Conservation (phyloP, 352 stramenopile genomes). For the Phytophthora vignae region DNA sequence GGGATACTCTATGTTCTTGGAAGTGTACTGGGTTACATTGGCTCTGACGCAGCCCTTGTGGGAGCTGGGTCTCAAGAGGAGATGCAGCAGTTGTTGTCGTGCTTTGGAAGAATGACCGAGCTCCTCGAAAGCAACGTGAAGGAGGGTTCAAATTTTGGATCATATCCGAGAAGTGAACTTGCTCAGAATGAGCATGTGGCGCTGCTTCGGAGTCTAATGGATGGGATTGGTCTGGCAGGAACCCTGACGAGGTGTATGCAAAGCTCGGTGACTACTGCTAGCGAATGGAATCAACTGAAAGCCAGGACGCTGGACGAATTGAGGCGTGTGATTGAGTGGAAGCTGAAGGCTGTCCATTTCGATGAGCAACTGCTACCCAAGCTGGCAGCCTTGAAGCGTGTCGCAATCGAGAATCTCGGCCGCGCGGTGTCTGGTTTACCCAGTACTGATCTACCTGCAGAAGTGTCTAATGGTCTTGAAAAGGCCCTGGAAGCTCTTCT, state of each 20-base stretch:
- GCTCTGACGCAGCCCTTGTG: slow-evolving; percentile 6
- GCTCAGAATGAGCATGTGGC: slow-evolving; percentile 51
- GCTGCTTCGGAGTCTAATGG: slow-evolving; percentile 51
- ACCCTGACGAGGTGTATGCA: slow-evolving; percentile 38
- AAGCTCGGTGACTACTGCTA: slow-evolving; percentile 8
- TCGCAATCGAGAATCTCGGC: slow-evolving; percentile 54
- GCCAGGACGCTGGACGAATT: slow-evolving; percentile 36
- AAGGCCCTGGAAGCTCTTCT: slow-evolving; percentile 33
- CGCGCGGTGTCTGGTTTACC: slow-evolving; percentile 42
- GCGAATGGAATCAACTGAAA: slow-evolving; percentile 50
- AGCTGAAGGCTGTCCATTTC: slow-evolving; percentile 44
- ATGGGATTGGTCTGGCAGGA: slow-evolving; percentile 48
- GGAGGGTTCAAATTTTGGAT: slow-evolving; percentile 42
- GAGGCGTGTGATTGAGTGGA: slow-evolving; percentile 51
- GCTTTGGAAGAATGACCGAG: slow-evolving; percentile 38
- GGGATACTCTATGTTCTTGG: slow-evolving; percentile 50
- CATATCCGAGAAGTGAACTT: slow-evolving; percentile 47
- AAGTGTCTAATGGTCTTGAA: slow-evolving; percentile 37
- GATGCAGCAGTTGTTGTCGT: slow-evolving; percentile 33
- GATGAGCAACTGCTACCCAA: slow-evolving; percentile 57
- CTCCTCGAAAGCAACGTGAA: slow-evolving; percentile 37
- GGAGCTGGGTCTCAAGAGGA: slow-evolving; percentile 23
- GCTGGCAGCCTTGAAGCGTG: slow-evolving; percentile 43
- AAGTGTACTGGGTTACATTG: slow-evolving; percentile 42
- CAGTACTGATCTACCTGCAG: slow-evolving; percentile 7